Conservation (phyloP, 805 yeast genomes). For the Candida namnaoensis region DNA sequence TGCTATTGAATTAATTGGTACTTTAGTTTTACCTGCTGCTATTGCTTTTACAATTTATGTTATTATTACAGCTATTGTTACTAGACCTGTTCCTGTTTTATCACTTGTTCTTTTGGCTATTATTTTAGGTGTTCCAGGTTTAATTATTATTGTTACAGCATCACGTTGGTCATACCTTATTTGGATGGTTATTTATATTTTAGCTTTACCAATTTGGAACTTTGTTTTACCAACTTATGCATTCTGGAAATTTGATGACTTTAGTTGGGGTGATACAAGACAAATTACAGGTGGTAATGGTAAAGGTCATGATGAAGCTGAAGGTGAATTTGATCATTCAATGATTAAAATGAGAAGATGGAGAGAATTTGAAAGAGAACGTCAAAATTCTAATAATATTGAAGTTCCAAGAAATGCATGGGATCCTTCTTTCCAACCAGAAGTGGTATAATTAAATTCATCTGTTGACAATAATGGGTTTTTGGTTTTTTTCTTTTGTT, state of each 20-base stretch:
- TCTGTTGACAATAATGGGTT: too few relatives aligned
- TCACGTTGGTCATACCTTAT: slow-evolving; percentile 61
- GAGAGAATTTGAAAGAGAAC: slow-evolving; percentile 84
- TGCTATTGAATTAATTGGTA: slow-evolving; percentile 76
- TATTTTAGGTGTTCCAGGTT: slow-evolving; percentile 80
- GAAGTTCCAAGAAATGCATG: slow-evolving; percentile 17
- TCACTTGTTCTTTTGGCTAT: slow-evolving; percentile 70
- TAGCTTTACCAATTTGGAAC: slow-evolving; percentile 92
- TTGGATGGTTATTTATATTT: slow-evolving; percentile 72
- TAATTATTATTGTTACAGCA: slow-evolving; percentile 73
- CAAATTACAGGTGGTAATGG: slow-evolving; percentile 63
- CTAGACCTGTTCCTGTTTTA: slow-evolving; percentile 68
- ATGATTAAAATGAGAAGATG: slow-evolving; percentile 86
- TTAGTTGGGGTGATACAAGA: slow-evolving; percentile 95
- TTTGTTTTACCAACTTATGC: slow-evolving; percentile 81
- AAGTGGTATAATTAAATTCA: slow-evolving; percentile 4
- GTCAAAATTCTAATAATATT: slow-evolving; percentile 9
- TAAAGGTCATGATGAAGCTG: slow-evolving; percentile 57
- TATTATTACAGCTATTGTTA: slow-evolving; percentile 57
- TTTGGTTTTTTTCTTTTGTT: too few relatives aligned
- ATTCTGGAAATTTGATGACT: slow-evolving; percentile 93
- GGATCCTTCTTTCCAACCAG: slow-evolving; percentile 17
- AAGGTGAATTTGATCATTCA: slow-evolving; percentile 88
- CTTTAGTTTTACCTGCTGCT: slow-evolving; percentile 84
- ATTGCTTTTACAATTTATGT: slow-evolving; percentile 78